Evolutionary conservation across 805 yeast genomes (phyloP).

Genomic region (Pichia occidentalis): DNA sequence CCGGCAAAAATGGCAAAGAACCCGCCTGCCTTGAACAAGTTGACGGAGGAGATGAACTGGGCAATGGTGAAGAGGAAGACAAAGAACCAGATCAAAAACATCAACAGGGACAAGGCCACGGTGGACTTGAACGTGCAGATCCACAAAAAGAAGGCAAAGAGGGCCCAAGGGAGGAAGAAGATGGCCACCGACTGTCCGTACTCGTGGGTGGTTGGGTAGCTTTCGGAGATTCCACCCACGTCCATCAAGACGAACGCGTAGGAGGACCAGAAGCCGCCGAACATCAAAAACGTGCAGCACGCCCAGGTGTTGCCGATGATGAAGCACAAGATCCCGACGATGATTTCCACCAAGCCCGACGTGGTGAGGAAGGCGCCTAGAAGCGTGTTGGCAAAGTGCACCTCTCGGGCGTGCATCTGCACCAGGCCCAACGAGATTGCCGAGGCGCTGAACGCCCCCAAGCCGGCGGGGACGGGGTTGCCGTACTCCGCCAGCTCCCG

Average conservation of each 20-base stretch:
- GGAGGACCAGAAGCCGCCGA: slow-evolving; percentile 51
- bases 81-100: slow-evolving; percentile 40
- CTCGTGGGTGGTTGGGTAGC: slow-evolving; percentile 34
- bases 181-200: slow-evolving; percentile 41
- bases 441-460: slow-evolving; percentile 41
- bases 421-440: slow-evolving; percentile 43
- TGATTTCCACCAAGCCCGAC: slow-evolving; percentile 43
- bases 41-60: slow-evolving; percentile 32
- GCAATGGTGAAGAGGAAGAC: slow-evolving; percentile 40
- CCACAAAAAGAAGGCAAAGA: slow-evolving; percentile 42
- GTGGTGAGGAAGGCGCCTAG: slow-evolving; percentile 42
- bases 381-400: slow-evolving; percentile 35
- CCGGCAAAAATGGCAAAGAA: slow-evolving; percentile 39
- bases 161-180: slow-evolving; percentile 45
- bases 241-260: slow-evolving; percentile 41
- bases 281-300: slow-evolving; percentile 44
- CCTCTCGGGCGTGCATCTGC: slow-evolving; percentile 41
- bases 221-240: slow-evolving; percentile 35
- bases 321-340: slow-evolving; percentile 48
- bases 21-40: slow-evolving; percentile 40
- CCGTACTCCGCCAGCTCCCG: slow-evolving; percentile 26
- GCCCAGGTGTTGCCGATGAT: slow-evolving; percentile 50
- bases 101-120: slow-evolving; percentile 32
- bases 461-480: slow-evolving; percentile 51
- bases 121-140: slow-evolving; percentile 45